Conservation (phyloP, 768 basidiomycete species). For the Leucocoprinus birnbaumii region DNA sequence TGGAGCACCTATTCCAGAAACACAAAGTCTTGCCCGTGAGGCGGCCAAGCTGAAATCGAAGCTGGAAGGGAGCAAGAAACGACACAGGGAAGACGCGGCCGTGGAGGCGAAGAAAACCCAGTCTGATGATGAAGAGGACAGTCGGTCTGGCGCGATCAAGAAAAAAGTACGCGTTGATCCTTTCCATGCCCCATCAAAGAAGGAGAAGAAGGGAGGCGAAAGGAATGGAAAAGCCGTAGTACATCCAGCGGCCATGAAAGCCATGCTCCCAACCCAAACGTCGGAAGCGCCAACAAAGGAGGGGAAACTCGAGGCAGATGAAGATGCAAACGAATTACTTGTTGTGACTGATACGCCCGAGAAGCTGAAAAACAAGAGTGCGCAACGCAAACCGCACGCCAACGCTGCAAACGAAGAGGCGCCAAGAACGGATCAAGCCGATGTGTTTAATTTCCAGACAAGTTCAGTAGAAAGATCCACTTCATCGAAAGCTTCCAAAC, state of each 20-base stretch:
- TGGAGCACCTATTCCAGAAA: constrained; percentile 59
- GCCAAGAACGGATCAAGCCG: no score
- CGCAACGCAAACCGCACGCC: neutral
- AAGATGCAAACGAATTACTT: neutral
- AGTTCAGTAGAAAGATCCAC: no score
- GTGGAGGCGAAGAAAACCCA: constrained; percentile 16
- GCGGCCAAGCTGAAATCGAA: constrained; percentile 60
- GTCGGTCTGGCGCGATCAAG: constrained; percentile 51
- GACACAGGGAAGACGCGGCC: constrained; percentile 38
- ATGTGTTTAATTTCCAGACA: no score
- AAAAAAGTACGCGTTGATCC: constrained; percentile 62
- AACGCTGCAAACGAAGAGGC: no score
- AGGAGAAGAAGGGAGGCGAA: constrained; percentile 23
- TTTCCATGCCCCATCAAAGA: constrained; percentile 49
- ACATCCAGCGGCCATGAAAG: neutral
- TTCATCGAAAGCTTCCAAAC: no score
- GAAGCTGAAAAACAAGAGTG: neutral
- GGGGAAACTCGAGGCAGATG: neutral
- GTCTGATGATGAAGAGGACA: constrained; percentile 51
- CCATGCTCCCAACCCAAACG: neutral
- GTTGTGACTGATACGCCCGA: neutral
- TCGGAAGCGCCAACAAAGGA: neutral
- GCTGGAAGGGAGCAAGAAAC: constrained; percentile 49
- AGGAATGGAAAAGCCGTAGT: neutral
- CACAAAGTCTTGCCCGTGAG: constrained; percentile 44